phyloP scores from a whole-genome alignment of 176 grass and related monocot species.

The Bolboschoenus planiculmis region DNA sequence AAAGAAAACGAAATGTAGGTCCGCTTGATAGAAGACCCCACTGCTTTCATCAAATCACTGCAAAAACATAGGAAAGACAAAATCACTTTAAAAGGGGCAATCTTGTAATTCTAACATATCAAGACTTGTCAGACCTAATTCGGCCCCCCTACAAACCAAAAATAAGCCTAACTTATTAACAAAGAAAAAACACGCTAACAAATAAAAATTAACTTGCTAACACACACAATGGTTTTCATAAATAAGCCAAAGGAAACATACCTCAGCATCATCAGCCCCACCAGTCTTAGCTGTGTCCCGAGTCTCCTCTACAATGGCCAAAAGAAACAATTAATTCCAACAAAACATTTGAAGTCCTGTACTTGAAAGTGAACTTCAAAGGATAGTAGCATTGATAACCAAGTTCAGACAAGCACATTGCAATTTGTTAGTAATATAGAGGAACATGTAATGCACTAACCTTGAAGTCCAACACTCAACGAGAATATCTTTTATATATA shows the following conservation, averaged over 20 bases:
- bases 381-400: not conserved
- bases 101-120: not conserved
- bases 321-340: slow-evolving; percentile 2
- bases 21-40: not conserved
- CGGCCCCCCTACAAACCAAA: not conserved
- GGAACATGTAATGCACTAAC: not conserved
- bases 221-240: not conserved
- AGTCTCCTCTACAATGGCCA: slow-evolving; percentile 9
- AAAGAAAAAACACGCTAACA: not conserved
- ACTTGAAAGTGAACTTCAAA: not conserved
- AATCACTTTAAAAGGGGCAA: not conserved
- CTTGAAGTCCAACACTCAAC: not conserved
- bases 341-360: not conserved
- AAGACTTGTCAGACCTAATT: not conserved
- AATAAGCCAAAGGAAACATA: not conserved
- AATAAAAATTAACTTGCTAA: no score
- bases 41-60: slow-evolving; percentile 5
- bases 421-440: not conserved
- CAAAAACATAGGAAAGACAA: not conserved
- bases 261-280: slow-evolving; percentile 20
- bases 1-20: not conserved
- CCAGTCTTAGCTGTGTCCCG: not conserved
- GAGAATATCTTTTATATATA: not conserved
- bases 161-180: not conserved
- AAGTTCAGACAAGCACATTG: not conserved